Conservation (phyloP, 495 filamentous ascomycete species). For the Parathielavia appendiculata region DNA sequence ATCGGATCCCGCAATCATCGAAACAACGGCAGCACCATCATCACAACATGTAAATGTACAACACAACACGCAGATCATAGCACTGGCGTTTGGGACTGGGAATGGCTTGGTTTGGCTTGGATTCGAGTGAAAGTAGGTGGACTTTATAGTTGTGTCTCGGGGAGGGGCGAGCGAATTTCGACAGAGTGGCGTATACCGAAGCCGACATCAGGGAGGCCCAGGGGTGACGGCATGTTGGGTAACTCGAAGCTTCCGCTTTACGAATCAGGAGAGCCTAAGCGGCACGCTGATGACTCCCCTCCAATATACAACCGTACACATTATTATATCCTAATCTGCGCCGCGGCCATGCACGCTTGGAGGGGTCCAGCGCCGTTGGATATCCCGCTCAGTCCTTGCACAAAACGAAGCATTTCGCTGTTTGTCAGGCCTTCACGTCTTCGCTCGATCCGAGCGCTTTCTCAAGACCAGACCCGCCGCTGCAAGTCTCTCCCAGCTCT, state of each 20-base stretch:
- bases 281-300: slow-evolving; percentile 8
- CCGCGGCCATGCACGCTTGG: not conserved
- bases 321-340: not conserved
- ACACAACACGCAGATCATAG: slow-evolving; percentile 13
- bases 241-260: not conserved
- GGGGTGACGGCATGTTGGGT: not conserved
- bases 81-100: slow-evolving; percentile 11
- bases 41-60: slow-evolving; percentile 6
- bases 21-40: not conserved
- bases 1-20: too few relatives aligned
- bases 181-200: not conserved
- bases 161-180: not conserved
- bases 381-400: not conserved
- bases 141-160: not conserved
- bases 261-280: not conserved
- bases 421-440: not conserved
- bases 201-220: not conserved
- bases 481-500: not conserved
- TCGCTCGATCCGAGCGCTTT: not conserved
- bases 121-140: not conserved
- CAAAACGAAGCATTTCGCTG: not conserved
- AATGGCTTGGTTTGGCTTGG: slow-evolving; percentile 8
- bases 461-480: not conserved
- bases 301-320: slow-evolving; percentile 12
- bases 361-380: not conserved